Evolutionary conservation across 805 yeast species (phyloP).

Genomic region (Myxozyma vanderwaltii): DNA sequence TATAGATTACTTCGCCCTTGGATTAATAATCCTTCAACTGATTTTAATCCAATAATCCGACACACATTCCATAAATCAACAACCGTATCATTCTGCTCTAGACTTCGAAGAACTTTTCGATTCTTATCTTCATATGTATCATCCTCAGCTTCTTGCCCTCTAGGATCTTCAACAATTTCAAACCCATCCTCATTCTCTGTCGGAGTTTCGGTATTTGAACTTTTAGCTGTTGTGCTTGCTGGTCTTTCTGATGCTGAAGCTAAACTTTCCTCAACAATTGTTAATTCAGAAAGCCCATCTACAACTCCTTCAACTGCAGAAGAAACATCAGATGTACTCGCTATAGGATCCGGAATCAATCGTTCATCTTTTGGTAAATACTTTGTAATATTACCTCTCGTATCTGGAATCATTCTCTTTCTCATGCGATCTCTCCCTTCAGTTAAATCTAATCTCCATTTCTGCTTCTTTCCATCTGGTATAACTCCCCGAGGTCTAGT

Average conservation of each 20-base stretch:
- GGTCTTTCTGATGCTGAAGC: not conserved
- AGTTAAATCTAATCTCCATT: conserved; percentile 62
- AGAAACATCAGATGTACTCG: not conserved
- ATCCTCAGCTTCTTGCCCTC: conserved; percentile 36
- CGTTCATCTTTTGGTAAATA: conserved; percentile 45
- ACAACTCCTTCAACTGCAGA: conserved; percentile 2
- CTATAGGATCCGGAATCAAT: not conserved
- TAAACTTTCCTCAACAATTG: conserved; percentile 3
- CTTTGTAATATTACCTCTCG: conserved; percentile 51
- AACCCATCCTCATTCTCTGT: conserved; percentile 37
- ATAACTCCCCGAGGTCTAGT: conserved; percentile 41
- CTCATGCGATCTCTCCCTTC: conserved; percentile 73
- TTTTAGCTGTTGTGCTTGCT: not conserved
- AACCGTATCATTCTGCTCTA: conserved; percentile 70
- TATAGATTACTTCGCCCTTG: conserved; percentile 67
- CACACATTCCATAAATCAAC: conserved; percentile 75
- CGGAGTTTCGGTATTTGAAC: conserved; percentile 22
- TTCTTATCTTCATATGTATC: conserved; percentile 59
- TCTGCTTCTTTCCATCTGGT: conserved; percentile 34
- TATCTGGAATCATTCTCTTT: conserved; percentile 59
- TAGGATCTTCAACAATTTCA: conserved; percentile 37
- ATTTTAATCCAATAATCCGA: conserved; percentile 72
- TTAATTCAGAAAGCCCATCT: conserved; percentile 12
- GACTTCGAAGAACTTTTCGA: conserved; percentile 68
- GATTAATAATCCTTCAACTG: conserved; percentile 73